Base-by-base conservation (phyloP, 169 alveolate species). In the Plasmodium coatneyi region DNA sequence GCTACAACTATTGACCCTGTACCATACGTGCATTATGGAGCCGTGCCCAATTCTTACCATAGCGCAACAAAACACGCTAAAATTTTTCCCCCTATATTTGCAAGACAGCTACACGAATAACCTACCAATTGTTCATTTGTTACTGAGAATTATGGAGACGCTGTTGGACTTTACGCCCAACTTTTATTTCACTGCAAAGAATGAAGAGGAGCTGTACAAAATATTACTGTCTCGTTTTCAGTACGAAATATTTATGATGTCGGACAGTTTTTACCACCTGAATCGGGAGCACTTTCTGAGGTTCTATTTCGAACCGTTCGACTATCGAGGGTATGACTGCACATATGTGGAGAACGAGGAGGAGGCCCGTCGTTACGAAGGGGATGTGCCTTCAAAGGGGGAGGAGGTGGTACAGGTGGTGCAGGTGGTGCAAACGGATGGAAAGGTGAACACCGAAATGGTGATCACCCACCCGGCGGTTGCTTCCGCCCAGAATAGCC, bases 101-200 rank as follows among this genome's bases (percentile, higher is more conserved):
- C 81, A 94, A 92, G 92, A 83, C 56, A 79, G 97, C 46, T 92
- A 95, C 81, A 96, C 97, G n/a, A 78, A 81, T 34, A 95, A 93
- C 36, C 30, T 95, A 34, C 97, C 97, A 22, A 96, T 95, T 43
- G 95, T 95, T 22, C 95, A 94, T 49, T 92, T 95, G 91, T 83
- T 96, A 71, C 95, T 96, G 46, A 96, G 95, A 71, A 95, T 95
- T 6, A 70, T 96, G 82, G 97, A 96, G 71, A 95, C 97, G 4
- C 80, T 96, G 30, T 72, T 96, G 74, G 97, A 96, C 41, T 96
- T 94, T 91, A 95, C 95, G 43, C 97, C 95, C 1, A 87, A 92
- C 34, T 96, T 94, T 32, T 95, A 95, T 52, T 90, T 96, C 32
- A 94, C 92, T 2, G 93, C 92, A 41, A 94, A 96, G 46, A 92